These are phyloP conservation scores for Claviceps sp. DNA, from an alignment of 2,329 filamentous ascomycete species.

Conservation along the genomic window DNA sequence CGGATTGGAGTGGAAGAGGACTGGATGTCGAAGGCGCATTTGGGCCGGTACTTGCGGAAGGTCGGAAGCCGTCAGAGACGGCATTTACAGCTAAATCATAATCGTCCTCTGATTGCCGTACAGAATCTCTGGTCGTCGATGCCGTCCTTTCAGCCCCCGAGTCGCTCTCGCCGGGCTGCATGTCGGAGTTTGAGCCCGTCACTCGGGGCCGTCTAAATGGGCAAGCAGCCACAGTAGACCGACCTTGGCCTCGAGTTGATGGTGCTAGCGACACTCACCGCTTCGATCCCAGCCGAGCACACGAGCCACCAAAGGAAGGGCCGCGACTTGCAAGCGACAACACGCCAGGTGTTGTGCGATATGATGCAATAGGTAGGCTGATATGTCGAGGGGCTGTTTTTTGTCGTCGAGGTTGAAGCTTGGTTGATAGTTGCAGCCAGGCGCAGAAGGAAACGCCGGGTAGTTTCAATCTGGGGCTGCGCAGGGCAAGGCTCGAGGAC, in stretches of 20 bases:
- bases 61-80: slow-evolving; percentile 40
- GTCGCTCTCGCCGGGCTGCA: slow-evolving; percentile 23
- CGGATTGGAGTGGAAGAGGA: slow-evolving; percentile 10
- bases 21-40: slow-evolving; percentile 6
- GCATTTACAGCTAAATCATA: slow-evolving; percentile 36
- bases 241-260: neutral
- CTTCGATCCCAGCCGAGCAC: neutral
- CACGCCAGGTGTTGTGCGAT: neutral
- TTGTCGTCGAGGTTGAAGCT: neutral
- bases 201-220: neutral
- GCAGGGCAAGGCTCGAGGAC: neutral
- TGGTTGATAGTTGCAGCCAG: neutral
- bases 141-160: slow-evolving; percentile 28
- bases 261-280: neutral
- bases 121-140: slow-evolving; percentile 28
- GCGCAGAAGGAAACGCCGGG: neutral
- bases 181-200: slow-evolving; percentile 22
- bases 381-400: neutral
- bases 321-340: neutral
- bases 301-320: neutral
- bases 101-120: slow-evolving; percentile 23
- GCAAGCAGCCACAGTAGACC: neutral
- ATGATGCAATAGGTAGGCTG: neutral
- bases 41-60: slow-evolving; percentile 8
- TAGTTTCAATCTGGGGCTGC: neutral